Conservation (phyloP, 2,329 filamentous ascomycete species). For the Claviceps spartinae region DNA sequence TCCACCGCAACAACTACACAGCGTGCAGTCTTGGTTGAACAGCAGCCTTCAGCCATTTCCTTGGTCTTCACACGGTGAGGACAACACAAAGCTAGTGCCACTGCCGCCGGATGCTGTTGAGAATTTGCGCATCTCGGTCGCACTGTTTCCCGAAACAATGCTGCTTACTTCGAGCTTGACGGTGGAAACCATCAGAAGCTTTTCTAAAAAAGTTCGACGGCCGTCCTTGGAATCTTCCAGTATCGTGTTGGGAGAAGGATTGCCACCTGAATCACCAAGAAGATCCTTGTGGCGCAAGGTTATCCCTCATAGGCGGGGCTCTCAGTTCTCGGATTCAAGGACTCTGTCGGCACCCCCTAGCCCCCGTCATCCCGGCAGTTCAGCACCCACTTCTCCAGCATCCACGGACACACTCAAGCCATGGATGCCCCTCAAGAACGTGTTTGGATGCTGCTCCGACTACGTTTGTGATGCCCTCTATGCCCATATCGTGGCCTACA, state of each 20-base stretch:
- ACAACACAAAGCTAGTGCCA: constrained; percentile 28
- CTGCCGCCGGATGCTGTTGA: constrained; percentile 41
- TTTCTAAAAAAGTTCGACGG: constrained; percentile 40
- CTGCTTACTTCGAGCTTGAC: constrained; percentile 40
- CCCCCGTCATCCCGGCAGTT: constrained; percentile 2
- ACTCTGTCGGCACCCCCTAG: background rate
- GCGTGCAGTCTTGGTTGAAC: constrained; percentile 23
- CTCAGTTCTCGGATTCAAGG: constrained; percentile 4
- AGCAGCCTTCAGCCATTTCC: constrained; percentile 17
- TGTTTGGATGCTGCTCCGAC: constrained; percentile 39
- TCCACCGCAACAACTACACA: constrained; percentile 21
- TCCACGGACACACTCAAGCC: constrained; percentile 16
- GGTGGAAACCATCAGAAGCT: constrained; percentile 43
- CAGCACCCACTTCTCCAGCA: constrained; percentile 8
- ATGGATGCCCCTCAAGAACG: constrained; percentile 33
- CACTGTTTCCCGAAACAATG: constrained; percentile 47
- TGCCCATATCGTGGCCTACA: constrained; percentile 45
- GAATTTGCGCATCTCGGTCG: constrained; percentile 37
- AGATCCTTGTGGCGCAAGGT: constrained; percentile 25
- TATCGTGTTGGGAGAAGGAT: constrained; percentile 9
- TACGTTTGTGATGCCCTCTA: constrained; percentile 46
- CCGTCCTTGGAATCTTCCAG: constrained; percentile 14
- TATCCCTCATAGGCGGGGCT: constrained; percentile 16
- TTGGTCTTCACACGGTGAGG: constrained; percentile 18
- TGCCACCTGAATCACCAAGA: constrained; percentile 8